Percentiles rank a stretch among this genome's conserved stretches.
Conservation (phyloP, 2,329 filamentous ascomycete species). For the Niveomyces coronatus region DNA sequence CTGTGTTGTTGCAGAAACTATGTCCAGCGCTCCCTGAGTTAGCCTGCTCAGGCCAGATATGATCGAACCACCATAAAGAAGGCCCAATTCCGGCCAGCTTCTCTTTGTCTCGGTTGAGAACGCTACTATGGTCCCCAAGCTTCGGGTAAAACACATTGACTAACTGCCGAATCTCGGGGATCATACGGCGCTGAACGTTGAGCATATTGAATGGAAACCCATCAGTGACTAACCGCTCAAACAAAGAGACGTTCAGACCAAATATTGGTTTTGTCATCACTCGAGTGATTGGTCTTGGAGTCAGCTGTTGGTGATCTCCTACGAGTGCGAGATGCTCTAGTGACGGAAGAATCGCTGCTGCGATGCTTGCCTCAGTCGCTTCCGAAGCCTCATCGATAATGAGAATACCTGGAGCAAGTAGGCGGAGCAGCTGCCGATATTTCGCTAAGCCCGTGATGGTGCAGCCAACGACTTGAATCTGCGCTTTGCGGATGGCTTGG, state of each 20-base stretch:
- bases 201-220: conserved; percentile 53
- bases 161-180: conserved; percentile 32
- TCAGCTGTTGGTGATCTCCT: conserved; percentile 73
- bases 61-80: conserved; percentile 33
- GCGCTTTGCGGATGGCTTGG: conserved; percentile 23
- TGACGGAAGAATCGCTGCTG: conserved; percentile 39
- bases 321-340: conserved; percentile 48
- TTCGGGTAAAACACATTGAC: conserved; percentile 37
- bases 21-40: conserved; percentile 51
- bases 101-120: conserved; percentile 24
- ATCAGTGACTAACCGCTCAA: conserved; percentile 65
- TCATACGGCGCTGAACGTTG: conserved; percentile 54
- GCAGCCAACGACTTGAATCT: conserved; percentile 46
- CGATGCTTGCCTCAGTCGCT: conserved; percentile 53
- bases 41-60: conserved; percentile 50
- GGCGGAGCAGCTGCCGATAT: conserved; percentile 60
- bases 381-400: conserved; percentile 77
- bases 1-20: conserved; percentile 51
- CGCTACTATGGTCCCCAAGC: conserved; percentile 34
- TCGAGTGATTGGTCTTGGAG: conserved; percentile 54
- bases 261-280: conserved; percentile 51
- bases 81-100: conserved; percentile 28
- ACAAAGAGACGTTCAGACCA: conserved; percentile 63
- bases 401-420: conserved; percentile 55
- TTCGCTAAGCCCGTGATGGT: conserved; percentile 78